phyloP scores from a whole-genome alignment of 2,329 filamentous ascomycete species.

The Exophiala alcalophila region DNA sequence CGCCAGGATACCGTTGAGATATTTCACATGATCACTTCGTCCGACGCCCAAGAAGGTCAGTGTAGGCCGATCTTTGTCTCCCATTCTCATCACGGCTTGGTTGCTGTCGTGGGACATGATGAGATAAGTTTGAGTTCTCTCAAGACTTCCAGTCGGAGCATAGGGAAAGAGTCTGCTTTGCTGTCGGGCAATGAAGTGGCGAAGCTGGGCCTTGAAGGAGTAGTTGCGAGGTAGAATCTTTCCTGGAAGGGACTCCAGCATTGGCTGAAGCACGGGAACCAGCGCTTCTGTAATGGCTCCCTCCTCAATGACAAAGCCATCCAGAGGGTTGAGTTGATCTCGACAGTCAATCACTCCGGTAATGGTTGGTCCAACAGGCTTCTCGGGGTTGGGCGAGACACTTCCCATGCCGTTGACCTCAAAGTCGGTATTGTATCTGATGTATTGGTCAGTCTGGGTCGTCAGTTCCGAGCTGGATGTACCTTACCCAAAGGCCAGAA shows the following conservation, averaged over 20 bases:
- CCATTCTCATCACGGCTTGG: conserved; percentile 57
- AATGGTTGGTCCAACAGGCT: conserved; percentile 7
- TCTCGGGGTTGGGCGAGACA: conserved; percentile 1
- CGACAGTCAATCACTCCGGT: conserved; percentile 11
- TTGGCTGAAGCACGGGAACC: conserved; percentile 4
- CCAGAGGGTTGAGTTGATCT: conserved; percentile 5
- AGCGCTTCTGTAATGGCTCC: conserved; percentile 9
- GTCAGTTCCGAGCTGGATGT: not conserved
- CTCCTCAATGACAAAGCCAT: conserved; percentile 13
- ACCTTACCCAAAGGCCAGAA: conserved; percentile 5
- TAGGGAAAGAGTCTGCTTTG: conserved; percentile 7
- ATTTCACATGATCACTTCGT: conserved; percentile 20
- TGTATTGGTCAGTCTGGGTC: not conserved
- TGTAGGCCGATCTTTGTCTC: conserved; percentile 56
- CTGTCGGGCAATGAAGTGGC: conserved; percentile 1
- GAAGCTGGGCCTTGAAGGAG: not conserved
- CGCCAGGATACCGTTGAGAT: conserved; percentile 22
- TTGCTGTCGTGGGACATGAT: conserved; percentile 66
- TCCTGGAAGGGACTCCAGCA: conserved; percentile 7
- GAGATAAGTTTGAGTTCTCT: conserved; percentile 41
- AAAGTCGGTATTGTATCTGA: conserved; percentile 10
- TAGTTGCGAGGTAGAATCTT: conserved; percentile 5
- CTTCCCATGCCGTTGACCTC: conserved; percentile 5
- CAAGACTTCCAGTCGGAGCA: conserved; percentile 1
- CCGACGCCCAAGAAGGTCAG: conserved; percentile 59